These are phyloP conservation scores for Chytriomyces sp. DNA, from an alignment of 192 early-diverging fungal genomes.

Conservation along the genomic window DNA sequence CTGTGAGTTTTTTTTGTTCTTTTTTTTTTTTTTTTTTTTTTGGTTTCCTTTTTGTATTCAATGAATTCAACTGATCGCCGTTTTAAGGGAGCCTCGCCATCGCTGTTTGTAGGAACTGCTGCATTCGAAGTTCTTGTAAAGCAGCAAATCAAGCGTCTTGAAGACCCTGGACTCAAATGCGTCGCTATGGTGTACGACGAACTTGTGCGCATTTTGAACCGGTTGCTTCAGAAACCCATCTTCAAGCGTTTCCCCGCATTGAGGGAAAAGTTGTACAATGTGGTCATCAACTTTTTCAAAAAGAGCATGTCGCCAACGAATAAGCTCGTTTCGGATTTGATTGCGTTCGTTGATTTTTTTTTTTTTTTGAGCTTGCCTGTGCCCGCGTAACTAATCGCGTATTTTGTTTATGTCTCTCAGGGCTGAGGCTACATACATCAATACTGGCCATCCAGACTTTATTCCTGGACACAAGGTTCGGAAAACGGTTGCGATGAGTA, in stretches of 20 bases:
- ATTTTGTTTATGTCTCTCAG: constrained; percentile 40
- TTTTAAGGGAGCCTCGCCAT: constrained; percentile 85
- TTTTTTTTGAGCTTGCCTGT: constrained; percentile 38
- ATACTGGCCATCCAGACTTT: constrained; percentile 99
- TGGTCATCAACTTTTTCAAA: constrained; percentile 94
- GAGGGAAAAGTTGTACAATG: constrained; percentile 89
- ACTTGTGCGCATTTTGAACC: constrained; percentile 91
- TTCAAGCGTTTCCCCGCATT: constrained; percentile 98
- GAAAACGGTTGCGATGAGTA: neutral
- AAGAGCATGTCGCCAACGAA: constrained; percentile 89
- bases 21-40: neutral
- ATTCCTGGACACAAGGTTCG: constrained; percentile 85
- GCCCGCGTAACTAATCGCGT: neutral
- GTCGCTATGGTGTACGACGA: constrained; percentile 97
- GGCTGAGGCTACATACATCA: constrained; percentile 96
- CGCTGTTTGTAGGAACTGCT: constrained; percentile 96
- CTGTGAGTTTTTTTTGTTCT: constrained; percentile 51
- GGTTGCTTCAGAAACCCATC: constrained; percentile 87
- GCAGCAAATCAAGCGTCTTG: constrained; percentile 97
- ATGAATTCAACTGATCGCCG: neutral
- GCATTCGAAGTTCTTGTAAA: constrained; percentile 98
- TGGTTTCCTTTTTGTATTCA: neutral
- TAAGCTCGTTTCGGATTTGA: constrained; percentile 92
- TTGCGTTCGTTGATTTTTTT: constrained; percentile 65
- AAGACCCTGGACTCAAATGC: constrained; percentile 97